A percentile compares a stretch with the other conserved stretches of the same genome.
These are phyloP conservation scores for Tulasnella sp. DNA, from an alignment of 768 basidiomycete genomes.

Conservation along the genomic window DNA sequence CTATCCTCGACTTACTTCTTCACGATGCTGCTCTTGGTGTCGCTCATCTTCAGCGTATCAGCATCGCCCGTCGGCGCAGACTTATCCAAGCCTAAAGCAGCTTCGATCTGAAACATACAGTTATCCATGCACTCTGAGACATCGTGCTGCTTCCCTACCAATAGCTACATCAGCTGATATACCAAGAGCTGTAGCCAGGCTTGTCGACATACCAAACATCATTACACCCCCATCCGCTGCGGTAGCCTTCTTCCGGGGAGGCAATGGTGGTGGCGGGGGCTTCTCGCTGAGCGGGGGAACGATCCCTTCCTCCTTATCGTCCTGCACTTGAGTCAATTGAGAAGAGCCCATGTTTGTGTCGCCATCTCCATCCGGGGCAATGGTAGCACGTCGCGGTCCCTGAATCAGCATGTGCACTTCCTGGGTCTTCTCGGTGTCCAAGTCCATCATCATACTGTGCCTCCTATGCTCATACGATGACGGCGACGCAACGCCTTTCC, in stretches of 20 bases:
- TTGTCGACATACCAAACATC: slow-evolving; percentile 79
- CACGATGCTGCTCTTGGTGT: slow-evolving; percentile 58
- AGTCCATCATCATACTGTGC: no score
- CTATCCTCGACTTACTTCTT: slow-evolving; percentile 56
- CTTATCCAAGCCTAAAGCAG: slow-evolving; percentile 44
- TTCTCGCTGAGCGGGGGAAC: not conserved
- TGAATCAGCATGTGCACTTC: no score
- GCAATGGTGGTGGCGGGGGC: slow-evolving; percentile 40
- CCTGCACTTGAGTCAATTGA: not conserved
- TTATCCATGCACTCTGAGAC: slow-evolving; percentile 99
- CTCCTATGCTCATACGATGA: no score
- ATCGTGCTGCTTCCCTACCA: slow-evolving; percentile 85
- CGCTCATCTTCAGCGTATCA: slow-evolving; percentile 35
- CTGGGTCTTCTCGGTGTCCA: no score
- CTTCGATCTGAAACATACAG: slow-evolving; percentile 97
- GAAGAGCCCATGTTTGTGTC: not conserved
- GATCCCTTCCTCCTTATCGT: no score
- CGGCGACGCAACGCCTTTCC: no score
- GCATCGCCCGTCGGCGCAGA: slow-evolving; percentile 3
- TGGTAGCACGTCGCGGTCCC: not conserved
- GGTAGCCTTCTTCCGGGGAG: slow-evolving; percentile 37
- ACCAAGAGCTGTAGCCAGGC: not conserved
- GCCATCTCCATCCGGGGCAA: not conserved
- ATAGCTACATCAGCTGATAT: not conserved
- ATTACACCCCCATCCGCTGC: slow-evolving; percentile 61